Percentiles rank a stretch among this genome's conserved stretches.
Conservation (phyloP, 495 filamentous ascomycete species). For the Tirmania nivea region DNA sequence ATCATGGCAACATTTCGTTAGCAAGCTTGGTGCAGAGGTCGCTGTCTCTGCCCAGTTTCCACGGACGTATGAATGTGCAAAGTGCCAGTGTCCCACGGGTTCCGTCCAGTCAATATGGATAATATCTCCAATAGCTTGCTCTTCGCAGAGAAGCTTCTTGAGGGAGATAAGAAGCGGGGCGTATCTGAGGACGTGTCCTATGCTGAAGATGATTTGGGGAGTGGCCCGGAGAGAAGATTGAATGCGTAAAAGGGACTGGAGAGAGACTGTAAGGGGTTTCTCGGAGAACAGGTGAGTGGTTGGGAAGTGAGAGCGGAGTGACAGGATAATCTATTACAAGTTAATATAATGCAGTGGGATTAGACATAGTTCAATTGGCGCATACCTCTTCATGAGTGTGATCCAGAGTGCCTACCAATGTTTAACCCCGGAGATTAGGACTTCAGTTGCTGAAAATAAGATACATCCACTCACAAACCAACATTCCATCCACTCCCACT, state of each 20-base stretch:
- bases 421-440: too few species aligned
- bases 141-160: slow-evolving; percentile 49
- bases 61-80: slow-evolving; percentile 75
- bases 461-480: slow-evolving; percentile 26
- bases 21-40: slow-evolving; percentile 47
- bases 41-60: slow-evolving; percentile 82
- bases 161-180: slow-evolving; percentile 77
- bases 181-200: slow-evolving; percentile 66
- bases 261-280: slow-evolving; percentile 67
- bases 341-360: too few species aligned
- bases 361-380: slow-evolving; percentile 39
- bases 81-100: slow-evolving; percentile 93
- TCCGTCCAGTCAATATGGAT: slow-evolving; percentile 76
- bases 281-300: slow-evolving; percentile 72
- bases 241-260: slow-evolving; percentile 18
- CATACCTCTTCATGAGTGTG: slow-evolving; percentile 49
- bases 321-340: too few species aligned
- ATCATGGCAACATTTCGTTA: slow-evolving; percentile 91
- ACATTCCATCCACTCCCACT: slow-evolving; percentile 49
- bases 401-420: slow-evolving; percentile 46
- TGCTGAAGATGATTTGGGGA: slow-evolving; percentile 45
- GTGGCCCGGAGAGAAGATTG: slow-evolving; percentile 20
- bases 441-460: too few species aligned
- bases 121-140: slow-evolving; percentile 62
- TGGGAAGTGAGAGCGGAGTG: background rate